Evolutionary conservation across 441 rosid genomes (phyloP), one percentile per base, ranked within the genome.

Genomic region (Brassica balearica): DNA sequence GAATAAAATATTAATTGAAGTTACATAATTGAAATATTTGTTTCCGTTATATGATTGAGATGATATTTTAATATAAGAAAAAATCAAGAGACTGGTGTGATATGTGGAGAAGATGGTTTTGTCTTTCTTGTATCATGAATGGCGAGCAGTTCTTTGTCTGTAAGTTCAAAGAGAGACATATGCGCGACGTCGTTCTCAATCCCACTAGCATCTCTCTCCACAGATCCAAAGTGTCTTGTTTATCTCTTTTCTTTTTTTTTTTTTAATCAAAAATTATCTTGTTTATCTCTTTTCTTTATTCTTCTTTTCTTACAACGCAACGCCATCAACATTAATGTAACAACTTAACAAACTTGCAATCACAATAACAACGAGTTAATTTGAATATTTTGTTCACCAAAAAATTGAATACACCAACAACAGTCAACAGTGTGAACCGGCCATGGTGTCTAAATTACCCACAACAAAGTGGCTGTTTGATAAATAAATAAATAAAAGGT

Each of bases 41-140:
- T 77, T 27, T 60, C 53, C 55, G n/a, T 59, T 53, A 19, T 22
- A 72, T 77, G 73, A 77, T 79, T 79, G 76, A 70, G 76, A 75
- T 71, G 80, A 75, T 80, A 80, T 80, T 71, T 15, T 10, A 8
- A 34, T 61, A 51, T n/a, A 20, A 22, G 65, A 56, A 56, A 75
- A 75, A 75, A 48, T 46, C 64, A 66, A 7, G 70, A 75, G 62
- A 64, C 5, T 41, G 62, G 71, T 79, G 68, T 46, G 68, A 58
- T 80, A 80, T 80, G 83, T 80, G 83, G 77, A 80, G 83, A 71
- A 76, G 73, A 75, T 71, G 61, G 20, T 76, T 80, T 75, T 80
- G 80, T 71, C 80, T 80, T 76, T 71, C 77, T 60, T 71, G 70
- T 75, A 56, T 71, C 77, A 80, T 75, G 63, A 80, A 69, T 65